phyloP scores from a whole-genome alignment of 768 basidiomycete species.

The Leccinum barrowsii region DNA sequence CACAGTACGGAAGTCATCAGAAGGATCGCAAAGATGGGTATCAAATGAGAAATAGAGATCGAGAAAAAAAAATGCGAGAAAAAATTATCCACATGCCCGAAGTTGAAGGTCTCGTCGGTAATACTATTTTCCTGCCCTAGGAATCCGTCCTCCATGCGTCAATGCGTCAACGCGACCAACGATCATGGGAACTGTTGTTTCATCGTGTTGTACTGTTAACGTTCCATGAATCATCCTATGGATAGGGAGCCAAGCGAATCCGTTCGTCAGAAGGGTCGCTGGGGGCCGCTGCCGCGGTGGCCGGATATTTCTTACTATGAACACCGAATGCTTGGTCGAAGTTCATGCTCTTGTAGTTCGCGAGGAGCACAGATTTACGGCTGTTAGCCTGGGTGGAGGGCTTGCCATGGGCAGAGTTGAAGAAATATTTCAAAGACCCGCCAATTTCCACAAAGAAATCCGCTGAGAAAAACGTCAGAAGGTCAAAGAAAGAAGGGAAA shows the following conservation, averaged over 20 bases:
- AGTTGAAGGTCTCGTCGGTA: not conserved
- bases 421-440: conserved; percentile 60
- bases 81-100: not conserved
- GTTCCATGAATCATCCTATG: conserved; percentile 12
- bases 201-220: conserved; percentile 4
- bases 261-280: conserved; percentile 33
- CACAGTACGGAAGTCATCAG: not conserved
- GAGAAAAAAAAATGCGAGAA: not conserved
- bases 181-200: not conserved
- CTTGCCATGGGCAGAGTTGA: conserved; percentile 36
- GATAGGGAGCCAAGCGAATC: conserved; percentile 39
- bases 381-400: conserved; percentile 19
- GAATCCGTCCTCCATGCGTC: not conserved
- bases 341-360: conserved; percentile 27
- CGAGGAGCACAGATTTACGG: conserved; percentile 19
- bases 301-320: conserved; percentile 17
- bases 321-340: conserved; percentile 42
- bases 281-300: conserved; percentile 4
- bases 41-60: not conserved
- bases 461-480: conserved; percentile 33
- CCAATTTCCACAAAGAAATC: conserved; percentile 69
- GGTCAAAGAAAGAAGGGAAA: not conserved
- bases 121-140: not conserved
- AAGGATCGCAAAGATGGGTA: not conserved
- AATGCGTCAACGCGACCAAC: not conserved